These are phyloP conservation scores for Cystobasidium pallidum DNA, from an alignment of 1,284 basidiomycete genomes.

Conservation along the genomic window DNA sequence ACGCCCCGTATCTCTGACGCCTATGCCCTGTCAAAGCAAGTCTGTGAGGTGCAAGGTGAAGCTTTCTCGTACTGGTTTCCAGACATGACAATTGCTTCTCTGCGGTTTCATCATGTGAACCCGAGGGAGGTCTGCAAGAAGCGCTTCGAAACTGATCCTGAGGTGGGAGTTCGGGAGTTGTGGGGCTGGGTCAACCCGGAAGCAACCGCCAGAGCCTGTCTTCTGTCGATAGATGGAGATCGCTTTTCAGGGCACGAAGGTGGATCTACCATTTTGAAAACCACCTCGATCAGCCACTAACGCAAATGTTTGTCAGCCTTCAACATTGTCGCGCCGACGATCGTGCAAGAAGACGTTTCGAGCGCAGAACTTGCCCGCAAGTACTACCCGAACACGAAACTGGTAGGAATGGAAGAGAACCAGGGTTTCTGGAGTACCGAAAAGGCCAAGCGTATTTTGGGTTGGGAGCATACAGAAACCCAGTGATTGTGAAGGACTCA, in stretches of 20 bases:
- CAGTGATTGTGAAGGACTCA: too few species aligned
- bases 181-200: conserved; percentile 43
- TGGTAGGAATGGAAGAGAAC: conserved; percentile 6
- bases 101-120: conserved; percentile 40
- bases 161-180: conserved; percentile 14
- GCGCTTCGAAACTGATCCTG: not conserved
- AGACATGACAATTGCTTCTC: conserved; percentile 29
- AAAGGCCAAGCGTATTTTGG: conserved; percentile 34
- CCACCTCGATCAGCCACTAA: not conserved
- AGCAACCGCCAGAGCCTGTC: conserved; percentile 36
- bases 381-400: conserved; percentile 30
- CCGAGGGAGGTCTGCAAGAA: conserved; percentile 9
- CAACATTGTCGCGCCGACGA: conserved; percentile 43
- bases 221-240: conserved; percentile 19
- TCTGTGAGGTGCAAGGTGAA: conserved; percentile 26
- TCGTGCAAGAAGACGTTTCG: conserved; percentile 9
- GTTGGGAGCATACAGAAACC: conserved; percentile 42
- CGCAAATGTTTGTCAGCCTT: conserved; percentile 13
- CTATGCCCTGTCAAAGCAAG: conserved; percentile 32
- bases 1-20: conserved; percentile 14
- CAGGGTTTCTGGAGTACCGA: conserved; percentile 32
- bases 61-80: conserved; percentile 23
- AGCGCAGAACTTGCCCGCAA: conserved; percentile 21
- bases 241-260: conserved; percentile 35
- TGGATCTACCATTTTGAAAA: not conserved